Conservation (phyloP, 1,284 basidiomycete species). For the Sporisorium reilianum region DNA sequence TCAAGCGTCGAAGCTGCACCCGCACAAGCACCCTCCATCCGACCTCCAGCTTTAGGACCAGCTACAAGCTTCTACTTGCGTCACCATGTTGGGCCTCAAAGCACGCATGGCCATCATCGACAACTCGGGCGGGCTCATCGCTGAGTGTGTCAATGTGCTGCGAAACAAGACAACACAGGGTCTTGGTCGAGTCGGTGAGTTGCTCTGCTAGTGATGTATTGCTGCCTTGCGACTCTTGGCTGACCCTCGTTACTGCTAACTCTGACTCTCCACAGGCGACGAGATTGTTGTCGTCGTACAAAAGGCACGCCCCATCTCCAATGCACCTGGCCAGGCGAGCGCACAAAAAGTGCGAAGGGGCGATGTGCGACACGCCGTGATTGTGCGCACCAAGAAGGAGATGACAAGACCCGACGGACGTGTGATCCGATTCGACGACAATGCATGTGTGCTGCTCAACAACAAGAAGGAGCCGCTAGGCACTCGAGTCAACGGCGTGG, state of each 20-base stretch:
- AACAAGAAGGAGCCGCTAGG: conserved; percentile 97
- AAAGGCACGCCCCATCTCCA: conserved; percentile 82
- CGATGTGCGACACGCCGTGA: conserved; percentile 92
- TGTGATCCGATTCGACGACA: conserved; percentile 93
- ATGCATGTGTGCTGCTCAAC: conserved; percentile 94
- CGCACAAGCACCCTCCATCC: neutral
- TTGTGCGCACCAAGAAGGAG: conserved; percentile 89
- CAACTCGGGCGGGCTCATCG: conserved; percentile 95
- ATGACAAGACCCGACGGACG: conserved; percentile 87
- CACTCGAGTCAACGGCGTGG: conserved; percentile 92
- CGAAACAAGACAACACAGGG: conserved; percentile 88
- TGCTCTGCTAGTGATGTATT: neutral
- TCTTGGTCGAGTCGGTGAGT: conserved; percentile 76
- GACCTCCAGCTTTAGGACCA: neutral
- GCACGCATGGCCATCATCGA: conserved; percentile 81
- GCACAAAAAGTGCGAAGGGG: conserved; percentile 80
- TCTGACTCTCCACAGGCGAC: conserved; percentile 77
- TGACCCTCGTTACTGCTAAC: no score
- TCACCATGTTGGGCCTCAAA: conserved; percentile 68
- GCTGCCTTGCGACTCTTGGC: conserved; percentile 76
- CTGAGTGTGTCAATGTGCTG: conserved; percentile 96
- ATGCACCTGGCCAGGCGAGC: conserved; percentile 71
- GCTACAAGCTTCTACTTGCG: neutral
- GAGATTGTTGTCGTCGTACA: conserved; percentile 98
- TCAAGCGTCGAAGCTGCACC: neutral